Evolutionary conservation across 2,329 filamentous ascomycete species (phyloP).

Genomic region (Colletotrichum sp.): DNA sequence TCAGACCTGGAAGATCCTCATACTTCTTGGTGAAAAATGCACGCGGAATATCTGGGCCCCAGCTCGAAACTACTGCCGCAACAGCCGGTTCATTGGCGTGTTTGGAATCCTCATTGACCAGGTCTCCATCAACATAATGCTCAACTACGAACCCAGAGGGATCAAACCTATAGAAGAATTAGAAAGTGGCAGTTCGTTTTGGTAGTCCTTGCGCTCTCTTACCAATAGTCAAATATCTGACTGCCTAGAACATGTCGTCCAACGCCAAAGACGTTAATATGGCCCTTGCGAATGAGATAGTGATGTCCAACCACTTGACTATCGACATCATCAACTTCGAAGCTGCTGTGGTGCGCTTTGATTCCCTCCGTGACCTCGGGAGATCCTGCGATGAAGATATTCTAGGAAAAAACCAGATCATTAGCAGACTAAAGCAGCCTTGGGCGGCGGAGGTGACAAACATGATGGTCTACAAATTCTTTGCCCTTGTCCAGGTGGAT

Average conservation of each 20-base stretch:
- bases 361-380: not conserved
- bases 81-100: not conserved
- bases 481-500: not conserved
- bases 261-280: not conserved
- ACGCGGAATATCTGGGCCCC: not conserved
- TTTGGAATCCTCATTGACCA: not conserved
- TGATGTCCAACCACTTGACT: not conserved
- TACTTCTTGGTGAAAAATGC: not conserved
- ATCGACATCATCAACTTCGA: not conserved
- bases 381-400: not conserved
- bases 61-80: not conserved
- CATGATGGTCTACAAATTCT: not conserved
- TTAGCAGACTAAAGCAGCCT: not conserved
- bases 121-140: not conserved
- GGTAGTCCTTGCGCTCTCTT: not conserved
- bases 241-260: not conserved
- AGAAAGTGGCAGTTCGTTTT: not conserved
- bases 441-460: not conserved
- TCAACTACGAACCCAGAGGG: not conserved
- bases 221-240: not conserved
- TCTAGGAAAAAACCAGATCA: not conserved
- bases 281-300: not conserved
- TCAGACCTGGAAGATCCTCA: not conserved
- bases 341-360: not conserved
- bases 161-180: not conserved